These are phyloP conservation scores for Boletus eberwhitei DNA, from an alignment of 768 basidiomycete genomes.

Conservation along the genomic window DNA sequence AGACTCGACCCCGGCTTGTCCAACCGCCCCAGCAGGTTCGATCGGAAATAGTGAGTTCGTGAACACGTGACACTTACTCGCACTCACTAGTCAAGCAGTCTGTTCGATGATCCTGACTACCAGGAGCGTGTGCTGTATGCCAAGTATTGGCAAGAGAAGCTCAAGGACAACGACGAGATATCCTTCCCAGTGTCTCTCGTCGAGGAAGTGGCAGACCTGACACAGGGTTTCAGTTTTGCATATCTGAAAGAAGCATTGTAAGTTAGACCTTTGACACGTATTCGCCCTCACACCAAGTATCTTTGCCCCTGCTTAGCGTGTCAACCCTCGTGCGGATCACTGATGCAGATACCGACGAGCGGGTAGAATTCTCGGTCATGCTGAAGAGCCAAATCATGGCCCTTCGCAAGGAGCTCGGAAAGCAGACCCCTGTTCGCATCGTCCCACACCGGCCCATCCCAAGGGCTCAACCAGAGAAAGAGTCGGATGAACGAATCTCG, in stretches of 20 bases:
- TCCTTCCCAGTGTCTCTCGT: conserved; percentile 66
- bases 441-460: background rate
- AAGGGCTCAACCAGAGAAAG: background rate
- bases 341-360: conserved; percentile 45
- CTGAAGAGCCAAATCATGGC: conserved; percentile 57
- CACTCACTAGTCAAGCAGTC: conserved; percentile 34
- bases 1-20: conserved; percentile 74
- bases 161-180: conserved; percentile 57
- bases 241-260: conserved; percentile 90
- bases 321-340: conserved; percentile 69
- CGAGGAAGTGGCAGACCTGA: conserved; percentile 54
- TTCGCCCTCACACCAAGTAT: background rate
- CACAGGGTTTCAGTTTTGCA: conserved; percentile 75
- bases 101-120: conserved; percentile 67
- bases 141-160: conserved; percentile 79
- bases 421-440: conserved; percentile 20
- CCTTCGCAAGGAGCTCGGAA: conserved; percentile 66
- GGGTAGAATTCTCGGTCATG: conserved; percentile 46
- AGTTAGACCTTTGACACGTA: conserved; percentile 25
- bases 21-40: conserved; percentile 78
- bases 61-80: background rate
- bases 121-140: conserved; percentile 66
- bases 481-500: background rate
- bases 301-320: conserved; percentile 43
- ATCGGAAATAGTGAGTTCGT: conserved; percentile 72